phyloP scores from a whole-genome alignment of 371 early-diverging fungal species.

The Haplosporangium sp. region DNA sequence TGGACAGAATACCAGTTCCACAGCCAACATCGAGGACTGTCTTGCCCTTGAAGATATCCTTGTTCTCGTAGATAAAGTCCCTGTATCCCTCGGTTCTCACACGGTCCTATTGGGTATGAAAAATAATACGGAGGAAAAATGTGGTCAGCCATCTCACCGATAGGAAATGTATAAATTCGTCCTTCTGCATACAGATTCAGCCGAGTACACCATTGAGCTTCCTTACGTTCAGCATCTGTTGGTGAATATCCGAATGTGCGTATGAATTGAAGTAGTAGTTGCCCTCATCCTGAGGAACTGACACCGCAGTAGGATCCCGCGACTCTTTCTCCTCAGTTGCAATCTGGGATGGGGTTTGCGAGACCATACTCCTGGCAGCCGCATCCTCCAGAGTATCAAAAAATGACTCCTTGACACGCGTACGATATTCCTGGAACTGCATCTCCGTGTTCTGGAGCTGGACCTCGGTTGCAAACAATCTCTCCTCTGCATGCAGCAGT shows the following conservation, averaged over 20 bases:
- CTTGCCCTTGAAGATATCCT: constrained; percentile 87
- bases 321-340: constrained; percentile 10
- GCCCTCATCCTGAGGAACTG: constrained; percentile 56
- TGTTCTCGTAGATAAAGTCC: constrained; percentile 85
- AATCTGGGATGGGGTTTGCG: constrained; percentile 1
- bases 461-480: constrained; percentile 60
- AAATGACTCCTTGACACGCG: constrained; percentile 77
- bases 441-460: constrained; percentile 59
- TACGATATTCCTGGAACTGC: constrained; percentile 78
- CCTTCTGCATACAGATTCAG: not conserved
- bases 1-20: constrained; percentile 83
- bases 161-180: not conserved
- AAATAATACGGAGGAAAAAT: not conserved
- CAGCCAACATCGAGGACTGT: constrained; percentile 83
- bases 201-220: not conserved
- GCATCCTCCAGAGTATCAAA: constrained; percentile 63
- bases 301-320: constrained; percentile 7
- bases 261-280: constrained; percentile 91
- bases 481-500: constrained; percentile 60
- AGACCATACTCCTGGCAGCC: constrained; percentile 33
- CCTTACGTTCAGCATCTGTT: constrained; percentile 68
- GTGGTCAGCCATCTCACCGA: too few relatives aligned
- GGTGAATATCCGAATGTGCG: constrained; percentile 75
- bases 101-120: constrained; percentile 64
- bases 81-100: constrained; percentile 87